A percentile compares a stretch with the other conserved stretches of the same genome.
Evolutionary conservation across 2,329 filamentous ascomycete species (phyloP).

Genomic region (Neoscytalidium dimidiatum): DNA sequence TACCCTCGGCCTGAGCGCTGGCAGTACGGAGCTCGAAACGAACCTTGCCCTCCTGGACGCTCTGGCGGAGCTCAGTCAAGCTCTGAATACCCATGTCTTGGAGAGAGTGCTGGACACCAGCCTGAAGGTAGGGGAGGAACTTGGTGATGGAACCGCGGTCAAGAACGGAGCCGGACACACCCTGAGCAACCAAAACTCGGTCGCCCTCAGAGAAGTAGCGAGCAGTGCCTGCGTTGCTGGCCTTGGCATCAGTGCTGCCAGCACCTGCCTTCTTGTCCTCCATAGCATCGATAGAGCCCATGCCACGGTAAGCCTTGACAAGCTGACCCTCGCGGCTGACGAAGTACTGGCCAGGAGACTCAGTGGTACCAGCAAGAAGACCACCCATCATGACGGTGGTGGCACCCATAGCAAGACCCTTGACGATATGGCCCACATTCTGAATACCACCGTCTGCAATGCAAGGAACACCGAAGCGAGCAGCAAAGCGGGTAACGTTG

Average conservation of each 20-base stretch:
- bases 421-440: slow-evolving; percentile 98
- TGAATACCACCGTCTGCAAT: slow-evolving; percentile 98
- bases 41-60: slow-evolving; percentile 72
- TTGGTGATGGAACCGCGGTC: slow-evolving; percentile 86
- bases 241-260: slow-evolving; percentile 68
- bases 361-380: slow-evolving; percentile 92
- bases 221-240: slow-evolving; percentile 89
- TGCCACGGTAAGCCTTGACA: slow-evolving; percentile 98
- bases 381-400: slow-evolving; percentile 99
- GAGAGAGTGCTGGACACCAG: slow-evolving; percentile 94
- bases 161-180: slow-evolving; percentile 84
- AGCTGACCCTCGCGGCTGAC: slow-evolving; percentile 96
- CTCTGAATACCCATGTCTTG: slow-evolving; percentile 92
- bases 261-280: slow-evolving; percentile 94
- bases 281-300: slow-evolving; percentile 99
- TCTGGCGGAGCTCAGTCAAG: slow-evolving; percentile 72
- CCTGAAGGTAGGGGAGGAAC: slow-evolving; percentile 93
- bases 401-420: slow-evolving; percentile 91
- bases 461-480: slow-evolving; percentile 92
- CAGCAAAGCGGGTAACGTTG: slow-evolving; percentile 85
- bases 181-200: slow-evolving; percentile 91
- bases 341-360: slow-evolving; percentile 95
- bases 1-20: slow-evolving; percentile 93
- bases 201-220: slow-evolving; percentile 98
- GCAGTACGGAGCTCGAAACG: slow-evolving; percentile 94